Evolutionary conservation across 192 early-diverging fungal genomes (phyloP), one percentile per base, ranked within the genome.

Genomic region (Chytriomyces hyalinus): DNA sequence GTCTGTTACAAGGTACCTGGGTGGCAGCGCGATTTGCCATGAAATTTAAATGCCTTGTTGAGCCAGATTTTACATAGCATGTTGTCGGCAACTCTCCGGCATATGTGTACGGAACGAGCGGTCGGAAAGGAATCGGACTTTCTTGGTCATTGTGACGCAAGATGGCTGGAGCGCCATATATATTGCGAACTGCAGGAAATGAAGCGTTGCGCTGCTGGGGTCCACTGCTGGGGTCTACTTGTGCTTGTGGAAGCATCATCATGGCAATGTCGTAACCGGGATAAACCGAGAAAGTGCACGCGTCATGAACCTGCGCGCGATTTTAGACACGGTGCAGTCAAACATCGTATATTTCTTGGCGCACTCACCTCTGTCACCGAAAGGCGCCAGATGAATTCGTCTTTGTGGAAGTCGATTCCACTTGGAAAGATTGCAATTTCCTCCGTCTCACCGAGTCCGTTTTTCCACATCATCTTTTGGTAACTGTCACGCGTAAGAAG

Each of bases 301-400:
- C 80, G 67, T 86, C 84, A 20, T 49, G 67, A 17, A 73, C 60
- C 71, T 73, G 13, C 24, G 1, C 53, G 13, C 20, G 53, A 20
- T 2, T 57, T 57, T 57, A 13, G 53, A 57, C 53, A 57, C 15
- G 1, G 53, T 2, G 5, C 13, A 57, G 0, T 4, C 53, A 5
- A 26, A 13, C 13, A 57, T 2, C 53, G 36, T 36, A 3, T 36
- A 2, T 36, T 36, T 2, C 36, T 2, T 2, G 36, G 36, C 4
- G 20, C 53, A 57, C 22, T 24, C 22, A 87, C 75, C 62, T 82
- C 83, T 0, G 80, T 83, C 57, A 78, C 48, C 0, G 80, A 76
- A 10, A 91, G 72, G 9, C 90, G 82, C 90, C 90, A 91, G 47
- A 88, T 65, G 74, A 91, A 91, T 3, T 80, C 70, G 28, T 91